phyloP scores from a whole-genome alignment of 1,139 yeast species.

The Candida dubliniensis region DNA sequence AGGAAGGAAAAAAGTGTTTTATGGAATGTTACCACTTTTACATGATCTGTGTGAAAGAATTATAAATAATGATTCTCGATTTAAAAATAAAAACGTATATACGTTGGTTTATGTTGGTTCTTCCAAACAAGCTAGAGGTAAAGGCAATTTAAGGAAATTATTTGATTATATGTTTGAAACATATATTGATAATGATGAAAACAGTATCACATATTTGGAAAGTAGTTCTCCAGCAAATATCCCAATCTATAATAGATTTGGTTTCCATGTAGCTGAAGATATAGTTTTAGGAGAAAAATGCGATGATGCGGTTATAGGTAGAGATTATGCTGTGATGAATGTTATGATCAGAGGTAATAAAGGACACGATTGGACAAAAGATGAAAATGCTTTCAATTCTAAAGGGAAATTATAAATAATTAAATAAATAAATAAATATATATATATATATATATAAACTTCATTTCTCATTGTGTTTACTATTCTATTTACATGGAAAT shows the following conservation, averaged over 20 bases:
- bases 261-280: conserved; percentile 51
- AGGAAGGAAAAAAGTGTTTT: conserved; percentile 56
- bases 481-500: conserved; percentile 3
- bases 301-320: conserved; percentile 35
- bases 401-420: conserved; percentile 17
- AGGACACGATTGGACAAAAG: conserved; percentile 41
- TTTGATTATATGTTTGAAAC: conserved; percentile 56
- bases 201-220: conserved; percentile 54
- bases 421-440: conserved; percentile 1
- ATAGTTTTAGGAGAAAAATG: conserved; percentile 48
- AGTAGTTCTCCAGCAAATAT: conserved; percentile 54
- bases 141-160: conserved; percentile 62
- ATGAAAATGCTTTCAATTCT: conserved; percentile 15
- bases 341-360: conserved; percentile 54
- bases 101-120: conserved; percentile 67
- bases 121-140: conserved; percentile 58
- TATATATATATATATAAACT: background rate
- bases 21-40: conserved; percentile 56
- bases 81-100: conserved; percentile 43
- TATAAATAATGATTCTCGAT: conserved; percentile 31
- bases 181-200: conserved; percentile 47
- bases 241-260: conserved; percentile 60
- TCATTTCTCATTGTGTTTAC: conserved; percentile 6
- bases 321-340: conserved; percentile 55
- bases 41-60: conserved; percentile 51